Evolutionary conservation across 2,329 filamentous ascomycete species (phyloP).

Genomic region (Alternaria viburni): DNA sequence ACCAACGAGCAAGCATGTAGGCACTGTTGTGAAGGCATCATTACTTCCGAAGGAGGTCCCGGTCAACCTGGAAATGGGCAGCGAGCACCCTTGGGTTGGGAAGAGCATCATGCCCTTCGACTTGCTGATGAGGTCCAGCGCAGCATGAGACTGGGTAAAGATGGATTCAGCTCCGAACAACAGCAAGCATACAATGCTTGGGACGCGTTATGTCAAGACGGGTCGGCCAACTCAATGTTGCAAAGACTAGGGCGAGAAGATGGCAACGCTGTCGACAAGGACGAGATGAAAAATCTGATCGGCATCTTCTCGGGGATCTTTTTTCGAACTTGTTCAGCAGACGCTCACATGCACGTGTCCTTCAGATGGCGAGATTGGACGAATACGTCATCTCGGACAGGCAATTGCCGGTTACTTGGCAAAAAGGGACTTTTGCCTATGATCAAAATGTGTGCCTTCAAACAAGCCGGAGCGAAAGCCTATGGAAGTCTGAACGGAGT

Average conservation of each 20-base stretch:
- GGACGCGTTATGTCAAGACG: accelerated
- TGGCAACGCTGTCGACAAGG: neutral
- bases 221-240: neutral
- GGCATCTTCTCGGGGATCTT: neutral
- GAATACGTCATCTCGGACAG: no score
- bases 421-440: no score
- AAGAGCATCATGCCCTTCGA: neutral
- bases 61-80: neutral
- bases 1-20: neutral
- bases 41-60: accelerated
- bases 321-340: neutral
- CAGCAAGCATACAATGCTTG: no score
- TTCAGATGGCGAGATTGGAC: neutral
- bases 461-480: no score
- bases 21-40: accelerated
- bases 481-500: neutral
- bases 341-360: neutral
- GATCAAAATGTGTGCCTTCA: neutral
- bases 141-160: neutral
- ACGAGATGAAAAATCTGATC: neutral
- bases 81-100: neutral
- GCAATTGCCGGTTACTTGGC: no score
- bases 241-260: neutral
- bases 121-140: neutral
- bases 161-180: neutral